Evolutionary conservation across 2,329 filamentous ascomycete genomes (phyloP).

Genomic region (Hypoxylon sp.): DNA sequence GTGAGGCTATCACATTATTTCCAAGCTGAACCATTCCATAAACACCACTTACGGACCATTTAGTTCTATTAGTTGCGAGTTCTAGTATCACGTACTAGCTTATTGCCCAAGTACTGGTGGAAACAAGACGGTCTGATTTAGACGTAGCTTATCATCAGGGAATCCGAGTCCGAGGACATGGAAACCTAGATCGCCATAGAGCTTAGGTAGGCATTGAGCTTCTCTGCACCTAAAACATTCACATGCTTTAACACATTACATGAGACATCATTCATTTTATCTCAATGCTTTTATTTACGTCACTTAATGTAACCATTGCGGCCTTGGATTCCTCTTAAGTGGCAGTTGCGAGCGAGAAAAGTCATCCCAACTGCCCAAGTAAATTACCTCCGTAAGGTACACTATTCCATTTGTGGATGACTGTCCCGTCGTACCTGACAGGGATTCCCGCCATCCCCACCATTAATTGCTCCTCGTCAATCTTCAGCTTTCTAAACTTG

Average conservation of each 20-base stretch:
- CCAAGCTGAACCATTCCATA: neutral
- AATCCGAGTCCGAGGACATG: conserved; percentile 1
- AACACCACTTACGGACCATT: neutral
- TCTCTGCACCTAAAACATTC: neutral
- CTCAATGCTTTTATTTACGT: neutral
- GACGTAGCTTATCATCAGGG: neutral
- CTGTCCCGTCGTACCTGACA: conserved; percentile 38
- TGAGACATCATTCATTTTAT: neutral
- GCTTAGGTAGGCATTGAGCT: neutral
- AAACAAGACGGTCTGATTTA: neutral
- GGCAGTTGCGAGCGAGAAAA: neutral
- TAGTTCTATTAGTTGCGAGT: neutral
- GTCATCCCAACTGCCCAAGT: conserved; percentile 10
- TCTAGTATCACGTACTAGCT: neutral
- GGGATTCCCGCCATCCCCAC: conserved; percentile 34
- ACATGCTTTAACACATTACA: neutral
- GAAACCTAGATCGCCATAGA: neutral
- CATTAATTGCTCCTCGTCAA: conserved; percentile 23
- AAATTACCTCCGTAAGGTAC: neutral
- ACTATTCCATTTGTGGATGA: conserved; percentile 29
- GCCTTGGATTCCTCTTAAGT: neutral
- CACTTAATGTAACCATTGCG: neutral
- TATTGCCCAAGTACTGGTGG: neutral
- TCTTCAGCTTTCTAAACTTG: conserved; percentile 25
- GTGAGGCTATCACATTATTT: neutral